Percentiles rank a stretch among this genome's conserved stretches.
Conservation (phyloP, 2,329 filamentous ascomycete species). For the Sclerotinia spermophila region DNA sequence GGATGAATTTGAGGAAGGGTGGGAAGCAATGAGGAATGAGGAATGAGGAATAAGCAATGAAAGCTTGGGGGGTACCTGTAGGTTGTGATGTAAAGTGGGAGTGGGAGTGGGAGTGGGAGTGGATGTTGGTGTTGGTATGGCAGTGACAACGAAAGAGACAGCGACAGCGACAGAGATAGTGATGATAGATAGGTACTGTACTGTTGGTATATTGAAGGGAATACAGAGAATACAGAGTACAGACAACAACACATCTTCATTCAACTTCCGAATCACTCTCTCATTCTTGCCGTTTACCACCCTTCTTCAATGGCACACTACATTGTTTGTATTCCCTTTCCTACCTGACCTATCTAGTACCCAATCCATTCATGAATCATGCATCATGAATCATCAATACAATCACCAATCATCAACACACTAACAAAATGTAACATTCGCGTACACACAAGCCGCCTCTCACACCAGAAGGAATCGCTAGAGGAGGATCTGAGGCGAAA, state of each 20-base stretch:
- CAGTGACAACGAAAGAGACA: neutral
- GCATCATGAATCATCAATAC: neutral
- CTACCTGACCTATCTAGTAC: neutral
- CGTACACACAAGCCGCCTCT: neutral
- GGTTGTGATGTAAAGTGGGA: too few species aligned
- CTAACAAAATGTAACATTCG: neutral
- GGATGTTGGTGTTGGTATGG: neutral
- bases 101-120: neutral
- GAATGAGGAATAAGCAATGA: neutral
- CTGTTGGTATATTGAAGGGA: too few species aligned
- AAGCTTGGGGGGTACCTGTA: neutral
- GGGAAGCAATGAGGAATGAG: neutral
- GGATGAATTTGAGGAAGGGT: neutral
- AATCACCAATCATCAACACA: neutral
- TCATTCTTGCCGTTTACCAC: neutral
- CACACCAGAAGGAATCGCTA: neutral
- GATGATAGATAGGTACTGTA: neutral
- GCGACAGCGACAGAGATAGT: neutral
- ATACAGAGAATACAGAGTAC: neutral
- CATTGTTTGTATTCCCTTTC: neutral
- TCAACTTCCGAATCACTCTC: neutral
- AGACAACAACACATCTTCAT: neutral
- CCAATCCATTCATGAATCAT: neutral
- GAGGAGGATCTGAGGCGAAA: neutral
- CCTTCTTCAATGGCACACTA: neutral